These are phyloP conservation scores for Russula sp. DNA, from an alignment of 768 basidiomycete species.

Conservation along the genomic window DNA sequence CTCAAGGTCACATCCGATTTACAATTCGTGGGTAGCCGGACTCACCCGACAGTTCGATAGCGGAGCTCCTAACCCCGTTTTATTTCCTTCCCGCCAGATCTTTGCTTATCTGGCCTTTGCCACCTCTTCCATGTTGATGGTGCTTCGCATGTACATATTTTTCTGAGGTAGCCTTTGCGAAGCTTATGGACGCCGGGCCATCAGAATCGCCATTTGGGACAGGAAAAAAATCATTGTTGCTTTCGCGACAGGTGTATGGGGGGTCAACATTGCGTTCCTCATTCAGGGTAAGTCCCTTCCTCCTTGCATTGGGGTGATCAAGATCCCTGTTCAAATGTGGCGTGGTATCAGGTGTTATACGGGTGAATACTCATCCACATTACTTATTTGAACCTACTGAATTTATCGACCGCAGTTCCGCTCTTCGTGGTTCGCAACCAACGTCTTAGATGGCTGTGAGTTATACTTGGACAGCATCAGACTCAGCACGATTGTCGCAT, in stretches of 20 bases:
- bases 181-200: neutral
- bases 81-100: neutral
- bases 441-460: neutral
- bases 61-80: neutral
- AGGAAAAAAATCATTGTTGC: neutral
- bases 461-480: neutral
- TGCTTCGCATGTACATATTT: conserved; percentile 14
- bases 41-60: neutral
- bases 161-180: too few species aligned
- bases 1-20: neutral
- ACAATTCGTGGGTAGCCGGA: neutral
- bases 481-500: neutral
- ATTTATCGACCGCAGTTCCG: neutral
- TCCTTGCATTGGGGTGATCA: too few species aligned
- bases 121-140: conserved; percentile 5
- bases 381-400: neutral
- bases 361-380: neutral
- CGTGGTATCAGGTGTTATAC: neutral
- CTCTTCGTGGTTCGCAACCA: neutral
- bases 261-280: neutral
- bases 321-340: too few species aligned
- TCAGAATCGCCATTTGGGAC: conserved; percentile 6
- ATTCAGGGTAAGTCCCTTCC: neutral
- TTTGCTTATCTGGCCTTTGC: neutral
- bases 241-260: neutral